Conservation (phyloP, 306 rosid genomes). For the Cyamopsis tetragonoloba region DNA sequence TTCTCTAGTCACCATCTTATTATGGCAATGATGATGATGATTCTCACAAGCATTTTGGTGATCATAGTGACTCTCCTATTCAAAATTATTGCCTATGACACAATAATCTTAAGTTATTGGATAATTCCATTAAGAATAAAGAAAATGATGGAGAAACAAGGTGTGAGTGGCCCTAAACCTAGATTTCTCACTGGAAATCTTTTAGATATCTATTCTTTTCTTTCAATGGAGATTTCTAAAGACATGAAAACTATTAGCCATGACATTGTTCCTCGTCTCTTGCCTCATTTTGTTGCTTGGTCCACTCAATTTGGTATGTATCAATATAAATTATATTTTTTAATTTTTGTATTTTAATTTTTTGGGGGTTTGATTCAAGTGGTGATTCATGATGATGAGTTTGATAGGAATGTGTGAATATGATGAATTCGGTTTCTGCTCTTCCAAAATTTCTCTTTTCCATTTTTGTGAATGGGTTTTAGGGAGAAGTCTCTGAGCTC, state of each 20-base stretch:
- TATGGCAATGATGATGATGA: not conserved
- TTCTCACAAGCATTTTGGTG: conserved; percentile 33
- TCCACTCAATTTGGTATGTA: conserved; percentile 58
- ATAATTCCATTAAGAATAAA: conserved; percentile 65
- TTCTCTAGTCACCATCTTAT: not conserved
- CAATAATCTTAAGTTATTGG: conserved; percentile 51
- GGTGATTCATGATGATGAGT: too few relatives aligned
- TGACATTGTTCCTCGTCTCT: conserved; percentile 72
- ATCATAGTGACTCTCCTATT: conserved; percentile 28
- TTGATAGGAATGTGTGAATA: too few relatives aligned
- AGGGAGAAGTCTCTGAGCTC: too few relatives aligned
- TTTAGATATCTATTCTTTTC: conserved; percentile 46
- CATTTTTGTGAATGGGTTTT: too few relatives aligned
- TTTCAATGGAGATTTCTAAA: conserved; percentile 44
- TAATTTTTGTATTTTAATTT: too few relatives aligned
- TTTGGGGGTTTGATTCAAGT: too few relatives aligned
- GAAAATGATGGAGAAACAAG: conserved; percentile 75
- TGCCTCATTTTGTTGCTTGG: conserved; percentile 90
- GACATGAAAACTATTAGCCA: conserved; percentile 71
- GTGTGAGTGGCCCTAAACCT: conserved; percentile 76
- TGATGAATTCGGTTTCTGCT: too few relatives aligned
- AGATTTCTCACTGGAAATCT: conserved; percentile 66
- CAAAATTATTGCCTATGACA: conserved; percentile 41
- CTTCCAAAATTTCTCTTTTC: too few relatives aligned
- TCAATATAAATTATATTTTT: too few relatives aligned